Conservation (phyloP, 2,329 filamentous ascomycete species). For the Nigrograna mackinnonii region DNA sequence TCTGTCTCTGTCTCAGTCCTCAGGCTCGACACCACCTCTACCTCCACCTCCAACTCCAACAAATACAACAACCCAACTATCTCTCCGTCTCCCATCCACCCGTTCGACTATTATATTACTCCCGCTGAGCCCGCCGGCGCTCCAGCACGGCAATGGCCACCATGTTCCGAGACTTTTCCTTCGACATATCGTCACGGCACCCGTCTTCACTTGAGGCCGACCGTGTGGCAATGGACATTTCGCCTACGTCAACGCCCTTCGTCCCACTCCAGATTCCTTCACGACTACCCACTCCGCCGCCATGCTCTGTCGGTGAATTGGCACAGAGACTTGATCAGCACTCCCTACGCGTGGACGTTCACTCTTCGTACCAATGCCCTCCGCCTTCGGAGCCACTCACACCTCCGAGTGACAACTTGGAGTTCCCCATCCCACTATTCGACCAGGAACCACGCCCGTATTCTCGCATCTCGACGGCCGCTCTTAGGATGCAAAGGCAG, state of each 20-base stretch:
- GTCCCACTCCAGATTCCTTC: constrained; percentile 7
- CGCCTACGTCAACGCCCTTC: constrained; percentile 31
- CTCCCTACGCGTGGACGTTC: constrained; percentile 30
- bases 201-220: constrained; percentile 29
- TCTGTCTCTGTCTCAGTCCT: too few species aligned
- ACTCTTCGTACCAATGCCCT: constrained; percentile 6
- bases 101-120: not conserved
- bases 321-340: constrained; percentile 37
- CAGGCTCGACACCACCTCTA: too few species aligned
- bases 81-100: not conserved
- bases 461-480: constrained; percentile 38
- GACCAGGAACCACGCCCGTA: constrained; percentile 16
- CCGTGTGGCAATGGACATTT: constrained; percentile 33
- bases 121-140: not conserved
- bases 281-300: constrained; percentile 28
- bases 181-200: constrained; percentile 36
- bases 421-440: constrained; percentile 14
- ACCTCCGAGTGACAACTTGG: constrained; percentile 25
- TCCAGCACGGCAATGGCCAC: constrained; percentile 14
- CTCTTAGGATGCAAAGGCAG: constrained; percentile 45
- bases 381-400: constrained; percentile 23
- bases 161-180: constrained; percentile 46
- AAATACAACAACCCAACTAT: too few species aligned
- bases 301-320: constrained; percentile 40
- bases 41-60: too few species aligned